Evolutionary conservation across 2,329 filamentous ascomycete species (phyloP).

Genomic region (Fusarium penzigii): DNA sequence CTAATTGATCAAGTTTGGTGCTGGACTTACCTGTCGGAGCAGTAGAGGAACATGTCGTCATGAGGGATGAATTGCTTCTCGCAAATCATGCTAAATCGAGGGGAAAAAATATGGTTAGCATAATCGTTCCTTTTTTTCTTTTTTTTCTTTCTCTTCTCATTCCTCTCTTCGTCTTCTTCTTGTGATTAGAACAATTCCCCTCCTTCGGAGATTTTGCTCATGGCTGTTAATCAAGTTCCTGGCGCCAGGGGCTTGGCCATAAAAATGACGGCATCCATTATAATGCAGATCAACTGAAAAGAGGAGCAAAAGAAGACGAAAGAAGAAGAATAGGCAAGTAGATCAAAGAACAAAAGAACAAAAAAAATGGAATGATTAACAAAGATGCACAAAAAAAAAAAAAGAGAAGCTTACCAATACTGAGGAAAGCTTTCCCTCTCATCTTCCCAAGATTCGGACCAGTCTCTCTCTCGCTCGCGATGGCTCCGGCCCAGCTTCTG

Average conservation of each 20-base stretch:
- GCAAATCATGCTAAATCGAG: constrained; percentile 58
- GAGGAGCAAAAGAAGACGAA: neutral
- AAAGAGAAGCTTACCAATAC: constrained; percentile 56
- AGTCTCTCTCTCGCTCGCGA: constrained; percentile 52
- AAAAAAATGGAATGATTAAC: constrained; percentile 7
- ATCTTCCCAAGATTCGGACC: constrained; percentile 54
- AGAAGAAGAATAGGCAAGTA: neutral
- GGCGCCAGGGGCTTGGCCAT: constrained; percentile 11
- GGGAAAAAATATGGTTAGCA: constrained; percentile 16
- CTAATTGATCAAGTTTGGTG: too few species aligned
- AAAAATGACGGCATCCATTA: constrained; percentile 16
- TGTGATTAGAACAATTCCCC: neutral
- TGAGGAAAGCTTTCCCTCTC: constrained; percentile 66
- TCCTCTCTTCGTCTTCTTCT: neutral
- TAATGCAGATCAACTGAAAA: neutral
- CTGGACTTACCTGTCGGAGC: constrained; percentile 59
- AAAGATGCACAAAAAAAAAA: constrained; percentile 9
- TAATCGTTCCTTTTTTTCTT: neutral
- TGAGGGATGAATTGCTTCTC: constrained; percentile 65
- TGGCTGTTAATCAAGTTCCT: neutral
- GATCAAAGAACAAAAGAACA: constrained; percentile 19
- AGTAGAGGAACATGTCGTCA: constrained; percentile 61
- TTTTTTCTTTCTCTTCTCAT: neutral
- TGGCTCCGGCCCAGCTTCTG: constrained; percentile 54
- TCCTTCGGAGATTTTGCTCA: neutral